Base-by-base conservation (phyloP, 257 asterid genomes). In the Thymus quinquecostatus region DNA sequence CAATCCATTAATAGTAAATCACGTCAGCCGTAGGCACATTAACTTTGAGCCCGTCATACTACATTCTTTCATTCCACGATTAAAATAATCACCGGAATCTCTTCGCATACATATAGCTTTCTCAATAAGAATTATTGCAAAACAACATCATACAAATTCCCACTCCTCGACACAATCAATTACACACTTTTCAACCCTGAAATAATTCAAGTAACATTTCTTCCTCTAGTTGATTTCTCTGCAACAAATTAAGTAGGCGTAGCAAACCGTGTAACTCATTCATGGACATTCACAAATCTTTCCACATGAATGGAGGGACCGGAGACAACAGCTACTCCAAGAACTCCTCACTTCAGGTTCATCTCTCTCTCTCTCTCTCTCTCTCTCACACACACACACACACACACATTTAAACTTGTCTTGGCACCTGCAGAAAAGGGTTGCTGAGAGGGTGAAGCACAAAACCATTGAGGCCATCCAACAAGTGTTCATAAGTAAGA, bases 271-370 rank as follows among this genome's bases (percentile, higher is more conserved):
- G 21, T 21, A 21, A 21, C 21, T 21, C 49, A 44, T 33, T 21
- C 3, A 61, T 92, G 98, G 92, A 89, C 79, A 80, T 92, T 59
- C 87, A 88, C 79, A 85, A 86, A 73, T 72, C 76, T 36, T 92
- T 92, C 92, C 96, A 84, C 85, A 92, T 89, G 98, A 89, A 80
- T 4, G 96, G 96, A 13, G 98, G 98, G n/a, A 59, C 38, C n/a
- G 94, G 89, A 49, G 87, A 85, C 13, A 36, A 65, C 43, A 92
- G 98, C 85, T 92, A 92, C 50, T 82, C 86, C 77, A 74, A 73
- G 11, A 89, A 92, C 67, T 92, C 96, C n/a, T 82, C 90, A 60
- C 92, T 92, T 74, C 97, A 91, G 90, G 97, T 91, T 4, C 32
- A 11, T 65, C 49, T 60, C 59, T 59, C 29, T 47, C 6, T 27